These are phyloP conservation scores for Chlorella sp. DNA, from an alignment of 139 green algal species.

Conservation along the genomic window DNA sequence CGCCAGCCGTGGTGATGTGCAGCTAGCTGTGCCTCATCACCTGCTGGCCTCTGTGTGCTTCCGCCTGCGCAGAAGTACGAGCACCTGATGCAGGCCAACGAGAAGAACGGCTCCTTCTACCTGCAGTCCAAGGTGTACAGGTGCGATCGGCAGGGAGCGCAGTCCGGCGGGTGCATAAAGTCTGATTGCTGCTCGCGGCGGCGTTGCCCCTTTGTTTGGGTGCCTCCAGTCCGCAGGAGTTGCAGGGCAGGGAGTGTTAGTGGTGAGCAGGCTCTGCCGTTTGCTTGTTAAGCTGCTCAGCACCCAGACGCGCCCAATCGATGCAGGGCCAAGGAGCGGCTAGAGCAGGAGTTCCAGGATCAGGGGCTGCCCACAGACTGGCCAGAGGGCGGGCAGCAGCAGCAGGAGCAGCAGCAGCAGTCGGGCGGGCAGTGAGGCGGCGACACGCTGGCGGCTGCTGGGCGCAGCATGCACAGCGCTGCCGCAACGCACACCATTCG, in stretches of 20 bases:
- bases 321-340: constrained; percentile 43
- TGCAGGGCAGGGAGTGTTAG: no score
- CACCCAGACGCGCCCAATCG: no score
- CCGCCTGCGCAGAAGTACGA: constrained; percentile 69
- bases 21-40: background rate
- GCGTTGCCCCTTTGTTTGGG: no score
- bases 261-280: no score
- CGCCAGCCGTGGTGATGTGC: background rate
- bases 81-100: constrained; percentile 84
- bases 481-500: background rate
- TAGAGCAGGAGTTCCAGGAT: constrained; percentile 51
- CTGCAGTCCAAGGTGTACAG: constrained; percentile 89
- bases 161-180: no score
- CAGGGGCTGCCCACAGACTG: constrained; percentile 25
- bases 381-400: background rate
- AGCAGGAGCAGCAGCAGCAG: constrained; percentile 27
- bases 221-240: no score
- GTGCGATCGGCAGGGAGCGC: constrained; percentile 3
- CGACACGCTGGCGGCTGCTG: background rate
- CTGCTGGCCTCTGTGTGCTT: background rate
- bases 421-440: background rate
- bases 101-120: constrained; percentile 93
- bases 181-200: no score
- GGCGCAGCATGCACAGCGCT: no score
- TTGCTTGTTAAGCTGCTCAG: no score